Base-by-base conservation (phyloP, 2,329 filamentous ascomycete genomes). In the Ceratocystiopsis sp. region DNA sequence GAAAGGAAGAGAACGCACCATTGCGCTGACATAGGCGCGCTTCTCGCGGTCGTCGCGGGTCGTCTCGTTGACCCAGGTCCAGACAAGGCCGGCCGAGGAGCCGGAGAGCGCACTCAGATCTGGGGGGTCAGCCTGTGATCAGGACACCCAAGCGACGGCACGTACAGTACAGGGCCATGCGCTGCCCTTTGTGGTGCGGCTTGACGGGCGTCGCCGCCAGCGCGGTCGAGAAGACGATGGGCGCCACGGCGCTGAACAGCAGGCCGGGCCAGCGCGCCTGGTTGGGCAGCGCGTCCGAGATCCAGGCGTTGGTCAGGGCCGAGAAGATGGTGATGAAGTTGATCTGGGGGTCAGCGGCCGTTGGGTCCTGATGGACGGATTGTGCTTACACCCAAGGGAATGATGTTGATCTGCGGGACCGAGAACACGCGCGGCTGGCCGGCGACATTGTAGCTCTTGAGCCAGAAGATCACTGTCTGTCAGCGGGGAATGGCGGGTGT, bases 21-120 rank as follows among this genome's bases (percentile, higher is more conserved):
- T 38, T 5, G 54, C 53, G 10, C 53, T 55, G 12, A 52, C 42
- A 29, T 55, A 56, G 0, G 53, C 54, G 3, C 54, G 42, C 42
- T 55, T 56, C 35, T 56, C 53, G 0, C 51, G 54, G 36, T 56
- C 54, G 12, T 50, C 25, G 17, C 53, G 44, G 42, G 47, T 55
- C 3, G 39, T 38, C 29, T 54, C 53, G 39, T 54, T 54, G 14
- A 56, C 54, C 40, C 46, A 54, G 6, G 53, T 54, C 53, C 53
- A 55, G 14, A 51, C 51, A 12, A 54, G 48, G 25, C 51, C 52
- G 1, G 52, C 53, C 9, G 45, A 40, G 2, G 52, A 51, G 11
- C 46, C 44, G 1, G 43, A 32, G 3, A 55, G 46, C 3, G 52
- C 48, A 1, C 49, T 53, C 2, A 54, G 41, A 32, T 55, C 52